Evolutionary conservation across 1,284 basidiomycete genomes (phyloP).

Genomic region (Tausonia pullulans): DNA sequence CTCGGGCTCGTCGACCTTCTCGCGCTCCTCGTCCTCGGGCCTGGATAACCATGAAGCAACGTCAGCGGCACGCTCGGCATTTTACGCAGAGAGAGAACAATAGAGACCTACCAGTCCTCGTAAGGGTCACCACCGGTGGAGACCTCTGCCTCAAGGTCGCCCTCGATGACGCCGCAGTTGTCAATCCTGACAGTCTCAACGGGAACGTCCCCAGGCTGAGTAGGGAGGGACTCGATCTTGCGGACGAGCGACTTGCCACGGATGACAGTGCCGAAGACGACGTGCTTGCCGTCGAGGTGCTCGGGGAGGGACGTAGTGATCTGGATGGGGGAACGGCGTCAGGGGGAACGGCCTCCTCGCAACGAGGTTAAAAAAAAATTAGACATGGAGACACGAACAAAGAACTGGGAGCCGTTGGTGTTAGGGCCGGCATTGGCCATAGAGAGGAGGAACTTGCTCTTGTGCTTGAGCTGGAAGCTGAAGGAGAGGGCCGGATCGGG

Average conservation of each 20-base stretch:
- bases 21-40: conserved; percentile 34
- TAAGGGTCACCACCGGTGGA: conserved; percentile 28
- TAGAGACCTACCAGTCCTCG: conserved; percentile 25
- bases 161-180: conserved; percentile 40
- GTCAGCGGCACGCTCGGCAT: conserved; percentile 23
- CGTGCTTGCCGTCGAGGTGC: conserved; percentile 51
- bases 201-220: conserved; percentile 41
- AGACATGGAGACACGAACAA: background rate
- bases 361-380: background rate
- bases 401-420: conserved; percentile 51
- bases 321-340: background rate
- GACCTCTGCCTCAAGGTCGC: conserved; percentile 27
- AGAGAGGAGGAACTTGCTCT: conserved; percentile 68
- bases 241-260: conserved; percentile 55
- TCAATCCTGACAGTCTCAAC: conserved; percentile 43
- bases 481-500: background rate
- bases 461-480: conserved; percentile 69
- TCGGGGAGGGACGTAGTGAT: conserved; percentile 29
- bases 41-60: background rate
- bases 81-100: conserved; percentile 3
- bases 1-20: conserved; percentile 35
- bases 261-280: conserved; percentile 36
- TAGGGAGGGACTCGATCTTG: conserved; percentile 50
- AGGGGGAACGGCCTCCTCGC: background rate
- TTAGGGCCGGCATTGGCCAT: conserved; percentile 73